Conservation (phyloP, 371 early-diverging fungal genomes). For the Zopfochytrium polystomum region DNA sequence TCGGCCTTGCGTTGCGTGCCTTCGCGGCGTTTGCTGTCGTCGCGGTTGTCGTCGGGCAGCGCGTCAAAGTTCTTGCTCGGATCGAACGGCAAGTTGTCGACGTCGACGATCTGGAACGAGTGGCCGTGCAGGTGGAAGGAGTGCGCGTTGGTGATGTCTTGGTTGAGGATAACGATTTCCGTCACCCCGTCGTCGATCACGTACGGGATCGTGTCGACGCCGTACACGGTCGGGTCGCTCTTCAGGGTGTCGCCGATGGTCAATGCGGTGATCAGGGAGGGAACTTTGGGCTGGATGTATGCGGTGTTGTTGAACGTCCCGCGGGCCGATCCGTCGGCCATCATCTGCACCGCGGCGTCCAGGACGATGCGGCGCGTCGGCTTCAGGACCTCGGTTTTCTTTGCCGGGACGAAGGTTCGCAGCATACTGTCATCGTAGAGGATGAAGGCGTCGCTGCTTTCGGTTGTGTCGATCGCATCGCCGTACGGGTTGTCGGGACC, state of each 20-base stretch:
- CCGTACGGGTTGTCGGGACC: background rate
- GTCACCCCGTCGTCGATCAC: slow-evolving; percentile 5
- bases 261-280: slow-evolving; percentile 7
- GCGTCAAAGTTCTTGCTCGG: background rate
- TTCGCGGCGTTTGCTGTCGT: too few species aligned
- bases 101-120: slow-evolving; percentile 2
- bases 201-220: slow-evolving; percentile 3
- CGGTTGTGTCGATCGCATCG: background rate
- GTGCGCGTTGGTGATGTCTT: slow-evolving; percentile 1
- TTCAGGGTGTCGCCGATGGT: slow-evolving; percentile 4
- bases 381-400: background rate
- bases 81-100: background rate
- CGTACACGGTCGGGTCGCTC: slow-evolving; percentile 2
- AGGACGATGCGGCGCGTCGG: slow-evolving; percentile 7
- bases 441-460: slow-evolving; percentile 1
- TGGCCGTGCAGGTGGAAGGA: slow-evolving; percentile 11
- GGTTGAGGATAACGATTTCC: background rate
- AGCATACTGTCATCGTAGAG: background rate
- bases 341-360: background rate
- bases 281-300: slow-evolving; percentile 1
- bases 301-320: slow-evolving; percentile 6
- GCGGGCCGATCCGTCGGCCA: slow-evolving; percentile 1
- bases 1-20: too few species aligned
- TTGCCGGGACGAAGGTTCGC: background rate
- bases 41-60: too few species aligned